These are phyloP conservation scores for Globisporangium cederbergense DNA, from an alignment of 352 stramenopile species.

Conservation along the genomic window DNA sequence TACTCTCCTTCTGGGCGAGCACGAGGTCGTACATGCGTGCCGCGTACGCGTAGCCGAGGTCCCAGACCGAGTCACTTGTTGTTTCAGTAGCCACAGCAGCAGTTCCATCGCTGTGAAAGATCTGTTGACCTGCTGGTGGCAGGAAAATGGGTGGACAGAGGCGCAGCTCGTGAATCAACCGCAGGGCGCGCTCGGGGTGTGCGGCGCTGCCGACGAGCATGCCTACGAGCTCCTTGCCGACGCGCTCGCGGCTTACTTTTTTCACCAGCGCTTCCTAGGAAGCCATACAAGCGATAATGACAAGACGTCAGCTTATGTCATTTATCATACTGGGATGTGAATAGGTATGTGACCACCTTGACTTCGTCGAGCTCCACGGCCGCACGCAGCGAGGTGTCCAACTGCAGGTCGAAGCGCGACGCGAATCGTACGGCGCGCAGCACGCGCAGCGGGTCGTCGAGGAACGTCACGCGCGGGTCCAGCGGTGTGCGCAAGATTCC, in stretches of 20 bases:
- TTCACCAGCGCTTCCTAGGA: slow-evolving; percentile 49
- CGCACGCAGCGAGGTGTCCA: slow-evolving; percentile 82
- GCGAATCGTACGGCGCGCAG: slow-evolving; percentile 96
- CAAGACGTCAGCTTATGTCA: no score
- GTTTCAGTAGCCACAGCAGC: slow-evolving; percentile 3
- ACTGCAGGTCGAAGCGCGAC: slow-evolving; percentile 88
- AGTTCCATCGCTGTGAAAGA: slow-evolving; percentile 29
- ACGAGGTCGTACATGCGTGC: slow-evolving; percentile 38
- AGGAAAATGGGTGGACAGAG: slow-evolving; percentile 59
- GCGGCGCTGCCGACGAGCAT: slow-evolving; percentile 68
- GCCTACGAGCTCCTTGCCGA: slow-evolving; percentile 67
- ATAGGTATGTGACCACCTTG: neutral
- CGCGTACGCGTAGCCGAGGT: slow-evolving; percentile 36
- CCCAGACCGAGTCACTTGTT: slow-evolving; percentile 26
- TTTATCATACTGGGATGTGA: no score
- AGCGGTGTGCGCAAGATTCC: slow-evolving; percentile 95
- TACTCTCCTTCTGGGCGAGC: neutral
- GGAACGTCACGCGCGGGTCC: slow-evolving; percentile 91
- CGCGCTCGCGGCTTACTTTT: slow-evolving; percentile 75
- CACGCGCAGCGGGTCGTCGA: slow-evolving; percentile 96
- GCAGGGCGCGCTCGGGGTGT: slow-evolving; percentile 56
- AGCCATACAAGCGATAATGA: no score
- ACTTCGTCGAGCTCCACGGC: slow-evolving; percentile 54
- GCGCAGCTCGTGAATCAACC: slow-evolving; percentile 48
- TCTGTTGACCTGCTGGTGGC: slow-evolving; percentile 28